Percentiles rank a stretch among this genome's conserved stretches.
These are phyloP conservation scores for Backusella circina DNA, from an alignment of 192 early-diverging fungal species.

Conservation along the genomic window DNA sequence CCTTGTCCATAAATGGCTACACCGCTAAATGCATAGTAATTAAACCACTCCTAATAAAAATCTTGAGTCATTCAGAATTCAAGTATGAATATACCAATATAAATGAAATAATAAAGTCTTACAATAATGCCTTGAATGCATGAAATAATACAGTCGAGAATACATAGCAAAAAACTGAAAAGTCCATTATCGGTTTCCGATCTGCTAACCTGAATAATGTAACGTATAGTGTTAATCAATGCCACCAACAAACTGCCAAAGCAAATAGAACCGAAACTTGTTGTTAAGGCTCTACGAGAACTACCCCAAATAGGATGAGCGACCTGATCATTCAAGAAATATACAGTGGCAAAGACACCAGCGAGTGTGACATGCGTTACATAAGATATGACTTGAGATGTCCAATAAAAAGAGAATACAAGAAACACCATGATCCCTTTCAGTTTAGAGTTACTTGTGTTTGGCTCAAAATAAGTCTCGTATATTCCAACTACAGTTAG, in stretches of 20 bases:
- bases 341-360: constrained; percentile 80
- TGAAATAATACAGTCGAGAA: constrained; percentile 70
- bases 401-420: constrained; percentile 72
- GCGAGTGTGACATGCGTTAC: constrained; percentile 71
- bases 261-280: constrained; percentile 76
- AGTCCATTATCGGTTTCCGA: constrained; percentile 46
- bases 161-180: constrained; percentile 59
- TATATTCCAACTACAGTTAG: constrained; percentile 66
- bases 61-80: neutral
- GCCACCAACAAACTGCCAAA: constrained; percentile 64
- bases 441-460: constrained; percentile 47
- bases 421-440: constrained; percentile 51
- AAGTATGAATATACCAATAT: constrained; percentile 4
- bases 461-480: constrained; percentile 22
- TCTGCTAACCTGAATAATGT: constrained; percentile 51
- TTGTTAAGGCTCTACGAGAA: constrained; percentile 71
- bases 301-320: constrained; percentile 66
- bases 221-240: constrained; percentile 62
- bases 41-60: constrained; percentile 53
- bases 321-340: constrained; percentile 57
- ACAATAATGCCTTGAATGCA: constrained; percentile 76
- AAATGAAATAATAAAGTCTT: constrained; percentile 27
- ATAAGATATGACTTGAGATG: constrained; percentile 73
- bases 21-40: constrained; percentile 87
- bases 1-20: constrained; percentile 86